These are phyloP conservation scores for Alternaria brassicicola DNA, from an alignment of 2,329 filamentous ascomycete species.

Conservation along the genomic window DNA sequence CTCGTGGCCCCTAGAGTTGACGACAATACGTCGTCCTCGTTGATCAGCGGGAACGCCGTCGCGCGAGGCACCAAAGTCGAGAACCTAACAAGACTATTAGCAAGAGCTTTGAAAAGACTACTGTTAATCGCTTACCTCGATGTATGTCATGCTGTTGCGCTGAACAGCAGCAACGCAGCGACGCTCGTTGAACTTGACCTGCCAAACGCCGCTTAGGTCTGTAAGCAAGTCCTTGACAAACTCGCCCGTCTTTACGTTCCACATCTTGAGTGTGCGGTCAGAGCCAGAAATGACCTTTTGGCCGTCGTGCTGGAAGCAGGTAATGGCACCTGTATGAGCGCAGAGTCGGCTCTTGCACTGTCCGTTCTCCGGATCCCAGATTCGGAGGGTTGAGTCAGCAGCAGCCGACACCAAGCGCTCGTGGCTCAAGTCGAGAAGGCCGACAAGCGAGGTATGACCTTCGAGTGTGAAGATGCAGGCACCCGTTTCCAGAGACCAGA, in stretches of 20 bases:
- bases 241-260: conserved; percentile 91
- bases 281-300: conserved; percentile 97
- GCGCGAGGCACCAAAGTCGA: conserved; percentile 93
- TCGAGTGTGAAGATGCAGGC: conserved; percentile 86
- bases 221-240: conserved; percentile 92
- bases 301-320: conserved; percentile 96
- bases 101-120: too few species aligned
- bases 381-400: conserved; percentile 90
- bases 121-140: conserved; percentile 67
- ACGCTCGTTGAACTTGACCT: conserved; percentile 95
- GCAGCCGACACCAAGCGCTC: conserved; percentile 93
- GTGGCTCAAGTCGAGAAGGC: conserved; percentile 85
- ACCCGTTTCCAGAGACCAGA: conserved; percentile 92
- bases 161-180: conserved; percentile 96
- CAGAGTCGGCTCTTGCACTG: conserved; percentile 88
- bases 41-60: conserved; percentile 81
- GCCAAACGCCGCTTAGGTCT: conserved; percentile 96
- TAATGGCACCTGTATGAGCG: conserved; percentile 95
- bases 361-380: conserved; percentile 95
- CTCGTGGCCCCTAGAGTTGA: conserved; percentile 51
- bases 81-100: conserved; percentile 67
- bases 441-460: conserved; percentile 90
- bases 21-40: conserved; percentile 75
- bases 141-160: conserved; percentile 88
- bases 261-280: conserved; percentile 97